Conservation (phyloP, 2,329 filamentous ascomycete genomes). For the Aureobasidium sp. region DNA sequence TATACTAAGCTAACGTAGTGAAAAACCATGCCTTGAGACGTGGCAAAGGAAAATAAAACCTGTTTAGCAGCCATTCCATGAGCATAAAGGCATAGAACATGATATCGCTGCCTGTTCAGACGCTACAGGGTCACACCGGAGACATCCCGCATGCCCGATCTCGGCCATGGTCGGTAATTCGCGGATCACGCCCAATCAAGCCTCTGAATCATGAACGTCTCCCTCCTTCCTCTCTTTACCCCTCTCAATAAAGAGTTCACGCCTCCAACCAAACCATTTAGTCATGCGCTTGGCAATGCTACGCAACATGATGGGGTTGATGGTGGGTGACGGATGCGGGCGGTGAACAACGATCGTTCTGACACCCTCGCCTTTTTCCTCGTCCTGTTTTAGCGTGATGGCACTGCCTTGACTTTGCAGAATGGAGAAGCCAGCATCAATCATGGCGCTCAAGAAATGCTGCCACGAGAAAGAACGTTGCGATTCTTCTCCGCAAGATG, state of each 20-base stretch:
- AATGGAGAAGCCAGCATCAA: slow-evolving; percentile 19
- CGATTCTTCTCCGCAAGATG: background rate
- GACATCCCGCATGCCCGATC: background rate
- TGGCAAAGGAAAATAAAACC: background rate
- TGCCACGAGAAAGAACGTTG: slow-evolving; percentile 16
- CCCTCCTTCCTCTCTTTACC: slow-evolving; percentile 5
- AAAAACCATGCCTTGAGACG: no score
- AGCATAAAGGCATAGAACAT: background rate
- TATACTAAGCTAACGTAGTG: no score
- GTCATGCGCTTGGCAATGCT: slow-evolving; percentile 25
- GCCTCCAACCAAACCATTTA: slow-evolving; percentile 27
- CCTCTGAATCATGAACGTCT: background rate
- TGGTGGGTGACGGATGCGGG: slow-evolving; percentile 25
- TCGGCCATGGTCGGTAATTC: background rate
- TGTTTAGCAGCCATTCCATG: no score
- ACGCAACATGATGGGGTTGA: slow-evolving; percentile 26
- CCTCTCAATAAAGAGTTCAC: slow-evolving; percentile 20
- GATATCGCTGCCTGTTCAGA: background rate
- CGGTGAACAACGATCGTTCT: slow-evolving; percentile 23
- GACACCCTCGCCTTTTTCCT: background rate
- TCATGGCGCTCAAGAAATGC: slow-evolving; percentile 18
- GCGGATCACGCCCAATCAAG: background rate
- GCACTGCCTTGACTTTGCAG: slow-evolving; percentile 18
- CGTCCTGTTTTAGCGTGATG: slow-evolving; percentile 17
- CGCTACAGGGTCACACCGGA: background rate